These are phyloP conservation scores for Colletotrichum sp. DNA, from an alignment of 2,329 filamentous ascomycete genomes.

Conservation along the genomic window DNA sequence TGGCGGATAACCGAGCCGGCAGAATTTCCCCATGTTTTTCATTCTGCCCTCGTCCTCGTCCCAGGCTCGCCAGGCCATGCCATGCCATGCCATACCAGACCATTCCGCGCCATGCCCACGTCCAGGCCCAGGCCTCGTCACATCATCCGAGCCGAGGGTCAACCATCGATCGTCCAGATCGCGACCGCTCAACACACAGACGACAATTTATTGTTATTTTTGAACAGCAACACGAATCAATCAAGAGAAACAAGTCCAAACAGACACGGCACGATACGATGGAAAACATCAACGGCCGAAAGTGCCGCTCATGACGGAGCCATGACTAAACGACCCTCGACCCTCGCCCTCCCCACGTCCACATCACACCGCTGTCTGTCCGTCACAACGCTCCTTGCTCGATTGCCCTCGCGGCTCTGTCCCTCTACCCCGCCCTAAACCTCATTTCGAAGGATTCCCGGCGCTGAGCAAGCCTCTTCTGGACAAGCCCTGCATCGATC, in stretches of 20 bases:
- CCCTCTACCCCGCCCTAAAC: conserved; percentile 11
- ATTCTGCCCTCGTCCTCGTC: background rate
- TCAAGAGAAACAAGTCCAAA: background rate
- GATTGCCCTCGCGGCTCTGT: conserved; percentile 6
- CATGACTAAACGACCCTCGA: conserved; percentile 3
- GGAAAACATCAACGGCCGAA: background rate
- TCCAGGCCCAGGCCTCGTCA: background rate
- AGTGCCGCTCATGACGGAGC: background rate
- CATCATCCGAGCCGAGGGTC: background rate
- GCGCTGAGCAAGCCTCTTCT: background rate
- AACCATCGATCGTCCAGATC: background rate
- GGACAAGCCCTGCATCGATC: background rate
- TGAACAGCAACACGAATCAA: background rate
- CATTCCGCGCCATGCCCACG: background rate
- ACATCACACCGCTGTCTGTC: conserved; percentile 14
- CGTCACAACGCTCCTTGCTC: background rate
- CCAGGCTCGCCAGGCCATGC: background rate
- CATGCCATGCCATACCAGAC: background rate
- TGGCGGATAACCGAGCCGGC: background rate
- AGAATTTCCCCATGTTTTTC: background rate
- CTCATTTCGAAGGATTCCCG: conserved; percentile 1
- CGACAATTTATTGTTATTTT: background rate
- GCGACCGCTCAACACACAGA: background rate
- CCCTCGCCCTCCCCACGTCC: background rate
- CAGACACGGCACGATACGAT: background rate